Conservation (phyloP, 805 yeast genomes). For the Yamadazyma sp. region DNA sequence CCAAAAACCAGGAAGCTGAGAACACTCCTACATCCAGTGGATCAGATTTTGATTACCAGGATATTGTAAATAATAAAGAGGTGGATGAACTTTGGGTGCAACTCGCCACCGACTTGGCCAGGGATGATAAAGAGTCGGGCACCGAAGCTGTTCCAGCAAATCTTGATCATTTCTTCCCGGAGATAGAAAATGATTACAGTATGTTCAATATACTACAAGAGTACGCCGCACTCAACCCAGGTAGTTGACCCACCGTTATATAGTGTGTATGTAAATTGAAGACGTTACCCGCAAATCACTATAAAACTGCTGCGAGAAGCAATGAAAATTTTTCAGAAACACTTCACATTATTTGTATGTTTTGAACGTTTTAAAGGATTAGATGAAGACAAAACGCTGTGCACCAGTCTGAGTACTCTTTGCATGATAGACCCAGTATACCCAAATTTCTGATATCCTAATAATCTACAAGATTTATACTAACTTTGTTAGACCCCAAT, state of each 20-base stretch:
- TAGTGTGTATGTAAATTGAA: neutral
- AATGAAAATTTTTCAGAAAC: neutral
- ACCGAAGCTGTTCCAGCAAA: neutral
- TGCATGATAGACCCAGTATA: conserved; percentile 46
- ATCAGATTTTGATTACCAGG: conserved; percentile 10
- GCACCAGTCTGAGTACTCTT: conserved; percentile 54
- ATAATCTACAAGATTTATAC: conserved; percentile 3
- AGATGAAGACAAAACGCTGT: conserved; percentile 50
- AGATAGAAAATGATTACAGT: neutral
- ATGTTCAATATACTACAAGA: neutral
- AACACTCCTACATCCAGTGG: conserved; percentile 3
- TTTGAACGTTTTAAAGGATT: conserved; percentile 11
- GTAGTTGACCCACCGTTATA: neutral
- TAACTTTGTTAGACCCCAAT: no score
- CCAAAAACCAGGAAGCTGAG: neutral
- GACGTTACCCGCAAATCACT: conserved; percentile 3
- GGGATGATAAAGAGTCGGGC: conserved; percentile 20
- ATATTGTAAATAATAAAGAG: conserved; percentile 26
- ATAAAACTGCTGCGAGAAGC: conserved; percentile 1
- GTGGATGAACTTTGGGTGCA: conserved; percentile 39
- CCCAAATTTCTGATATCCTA: conserved; percentile 45
- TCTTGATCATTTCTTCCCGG: neutral
- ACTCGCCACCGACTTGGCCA: conserved; percentile 16
- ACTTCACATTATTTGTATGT: neutral
- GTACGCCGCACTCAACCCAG: neutral